A percentile compares a stretch with the other conserved stretches of the same genome.
Conservation (phyloP, 371 early-diverging fungal species). For the Mortierella sp. region DNA sequence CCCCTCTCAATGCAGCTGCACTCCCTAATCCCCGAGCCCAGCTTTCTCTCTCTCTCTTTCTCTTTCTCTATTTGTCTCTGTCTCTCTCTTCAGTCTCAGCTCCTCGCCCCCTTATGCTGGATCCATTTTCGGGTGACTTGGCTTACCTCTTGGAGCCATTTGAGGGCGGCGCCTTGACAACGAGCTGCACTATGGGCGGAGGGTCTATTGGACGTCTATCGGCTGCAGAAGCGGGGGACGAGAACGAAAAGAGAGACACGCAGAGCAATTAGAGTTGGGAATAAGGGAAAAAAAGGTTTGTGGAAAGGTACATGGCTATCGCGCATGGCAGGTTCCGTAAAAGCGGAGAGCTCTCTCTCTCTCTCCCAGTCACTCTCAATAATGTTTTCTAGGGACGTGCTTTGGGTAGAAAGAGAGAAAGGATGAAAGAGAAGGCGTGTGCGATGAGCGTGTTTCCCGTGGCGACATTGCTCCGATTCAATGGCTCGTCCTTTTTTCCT, state of each 20-base stretch:
- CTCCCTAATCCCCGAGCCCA: background rate
- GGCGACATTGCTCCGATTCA: background rate
- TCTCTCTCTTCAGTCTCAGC: background rate
- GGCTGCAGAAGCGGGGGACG: slow-evolving; percentile 11
- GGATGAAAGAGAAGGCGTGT: background rate
- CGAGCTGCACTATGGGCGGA: slow-evolving; percentile 89
- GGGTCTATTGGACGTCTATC: slow-evolving; percentile 96
- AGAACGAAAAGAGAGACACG: background rate
- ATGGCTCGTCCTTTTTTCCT: background rate
- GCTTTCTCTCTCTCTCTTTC: background rate
- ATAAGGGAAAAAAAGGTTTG: background rate
- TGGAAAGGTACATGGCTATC: too few species aligned
- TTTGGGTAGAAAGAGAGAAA: background rate
- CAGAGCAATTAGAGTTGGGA: too few species aligned
- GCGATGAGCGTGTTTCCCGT: background rate
- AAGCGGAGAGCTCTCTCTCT: background rate
- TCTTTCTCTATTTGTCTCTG: background rate
- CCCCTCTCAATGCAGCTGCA: too few species aligned
- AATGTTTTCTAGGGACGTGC: too few species aligned
- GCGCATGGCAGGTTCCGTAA: too few species aligned
- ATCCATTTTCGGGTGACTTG: too few species aligned
- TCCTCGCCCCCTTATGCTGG: background rate
- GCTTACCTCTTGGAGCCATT: slow-evolving; percentile 18
- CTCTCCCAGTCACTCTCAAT: background rate
- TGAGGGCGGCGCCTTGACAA: slow-evolving; percentile 54